Base-by-base conservation (phyloP, 1,284 basidiomycete genomes). In the Wallemia ichthyophaga region DNA sequence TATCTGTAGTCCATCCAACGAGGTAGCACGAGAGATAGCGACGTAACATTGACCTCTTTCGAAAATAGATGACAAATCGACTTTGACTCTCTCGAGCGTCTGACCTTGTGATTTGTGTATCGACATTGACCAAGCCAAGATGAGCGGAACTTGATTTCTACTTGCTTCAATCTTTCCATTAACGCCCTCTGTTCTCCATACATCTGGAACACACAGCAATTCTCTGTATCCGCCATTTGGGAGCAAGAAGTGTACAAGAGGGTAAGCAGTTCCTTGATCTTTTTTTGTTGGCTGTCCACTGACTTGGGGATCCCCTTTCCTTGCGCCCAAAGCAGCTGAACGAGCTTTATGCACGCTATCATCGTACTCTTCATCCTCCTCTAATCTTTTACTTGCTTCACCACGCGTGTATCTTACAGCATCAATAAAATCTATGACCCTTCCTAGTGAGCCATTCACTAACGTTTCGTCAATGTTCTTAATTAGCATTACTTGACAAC, bases 1-100 rank as follows among this genome's bases (percentile, higher is more conserved):
- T 1, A 96, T 85, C 68, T 98, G 88, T 24, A 98, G 74, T 0
- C 89, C 86, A 9, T 91, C 82, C 56, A 98, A 72, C 9, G 80
- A 82, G 0, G 89, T 94, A 1, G 94, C 94, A 28, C 94, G 85
- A 24, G 89, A 94, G 19, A 98, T 74, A 0, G 94, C 92, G 27
- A 96, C 91, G 66, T 98, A 96, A 31, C 88, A 88, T 73, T 88
- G 87, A 28, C 83, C 82, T 82, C 88, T 91, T 71, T 94, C 89
- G 65, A 95, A 89, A 1, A 85, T 80, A 63, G 77, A 79, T 1
- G 76, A 77, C 25, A 87, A 71, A 66, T 87, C 84, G 48, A 87
- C 79, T 68, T 81, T 85, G 59, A 92, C 85, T 24, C 83, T 76
- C 60, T 87, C 81, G 21, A 92, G 73, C 0, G 71, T 71, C 60